phyloP scores from a whole-genome alignment of 2,329 filamentous ascomycete species.

The Exserohilum turcica region DNA sequence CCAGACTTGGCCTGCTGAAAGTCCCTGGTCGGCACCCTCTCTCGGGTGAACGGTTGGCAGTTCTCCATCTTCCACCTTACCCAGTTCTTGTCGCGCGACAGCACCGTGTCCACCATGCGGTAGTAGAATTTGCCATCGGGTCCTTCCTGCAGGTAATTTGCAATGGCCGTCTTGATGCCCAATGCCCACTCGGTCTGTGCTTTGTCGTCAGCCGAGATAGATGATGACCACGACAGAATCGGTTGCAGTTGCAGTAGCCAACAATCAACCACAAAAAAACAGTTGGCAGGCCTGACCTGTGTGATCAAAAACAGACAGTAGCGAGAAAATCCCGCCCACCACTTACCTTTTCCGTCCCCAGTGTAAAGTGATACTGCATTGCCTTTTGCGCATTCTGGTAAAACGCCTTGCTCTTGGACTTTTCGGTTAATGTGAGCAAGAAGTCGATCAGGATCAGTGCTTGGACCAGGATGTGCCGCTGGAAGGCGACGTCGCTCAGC shows the following conservation, averaged over 20 bases:
- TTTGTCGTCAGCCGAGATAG: slow-evolving; percentile 43
- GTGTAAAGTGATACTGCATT: slow-evolving; percentile 77
- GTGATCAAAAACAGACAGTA: no score
- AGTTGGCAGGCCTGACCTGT: no score
- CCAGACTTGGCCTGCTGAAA: slow-evolving; percentile 72
- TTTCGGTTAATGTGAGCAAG: slow-evolving; percentile 82
- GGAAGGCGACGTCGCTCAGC: slow-evolving; percentile 93
- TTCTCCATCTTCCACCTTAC: slow-evolving; percentile 96
- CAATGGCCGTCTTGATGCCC: slow-evolving; percentile 77
- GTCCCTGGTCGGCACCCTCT: slow-evolving; percentile 69
- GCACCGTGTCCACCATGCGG: slow-evolving; percentile 94
- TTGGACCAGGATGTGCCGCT: slow-evolving; percentile 92
- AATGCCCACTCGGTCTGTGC: slow-evolving; percentile 79
- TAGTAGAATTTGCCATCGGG: slow-evolving; percentile 90
- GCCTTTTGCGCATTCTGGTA: slow-evolving; percentile 79
- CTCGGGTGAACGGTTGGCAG: slow-evolving; percentile 82
- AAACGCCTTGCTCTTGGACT: slow-evolving; percentile 78
- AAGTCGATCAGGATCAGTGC: slow-evolving; percentile 95
- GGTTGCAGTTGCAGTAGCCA: slow-evolving; percentile 25
- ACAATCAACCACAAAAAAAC: no score
- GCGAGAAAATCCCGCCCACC: no score
- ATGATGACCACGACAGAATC: slow-evolving; percentile 34
- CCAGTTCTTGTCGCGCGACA: slow-evolving; percentile 98
- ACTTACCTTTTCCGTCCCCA: slow-evolving; percentile 67
- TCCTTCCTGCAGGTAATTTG: slow-evolving; percentile 79